Base-by-base conservation (phyloP, 2,329 filamentous ascomycete genomes). In the Pestalotiopsis sp. region DNA sequence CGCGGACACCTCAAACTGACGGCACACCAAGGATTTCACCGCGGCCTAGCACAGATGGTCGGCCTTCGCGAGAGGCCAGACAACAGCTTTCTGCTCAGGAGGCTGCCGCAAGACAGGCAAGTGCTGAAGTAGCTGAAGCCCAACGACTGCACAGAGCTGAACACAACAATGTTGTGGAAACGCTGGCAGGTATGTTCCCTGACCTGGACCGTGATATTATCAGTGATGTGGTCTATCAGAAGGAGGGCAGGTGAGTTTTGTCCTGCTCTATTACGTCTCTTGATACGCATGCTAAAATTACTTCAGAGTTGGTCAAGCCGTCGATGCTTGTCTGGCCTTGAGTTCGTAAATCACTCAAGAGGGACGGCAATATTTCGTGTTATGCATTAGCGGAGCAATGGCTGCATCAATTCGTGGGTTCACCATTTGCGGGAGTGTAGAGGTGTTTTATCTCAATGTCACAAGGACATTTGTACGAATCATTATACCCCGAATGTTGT, bases 101-200 rank as follows among this genome's bases (percentile, higher is more conserved):
- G 78, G 92, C 94, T 31, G 95, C 95, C 0, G 95, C 94, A 2
- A 87, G 94, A 64, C 95, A 98, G 81, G 95, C 95, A 1, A 97
- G 93, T 73, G 94, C 93, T 0, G 95, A 98, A 80, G 89, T 89
- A 6, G 95, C 95, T 11, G 93, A 99, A 79, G 95, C 95, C 7
- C 89, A 94, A 72, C 86, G 92, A 17, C 89, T 98, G 70, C 91
- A 96, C 73, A 86, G 90, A 45, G 91, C 92, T 67, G 96, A 99
- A 84, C 95, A 98, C 80, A 86, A 89, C 66, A 95, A 94, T 74
- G 91, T 99, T 7, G 95, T 98, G 2, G 96, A 98, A 81, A 98
- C 96, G 45, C 83, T 99, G 68, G 91, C 93, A 62, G 92, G 94
- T 74, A 99, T 99, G 96, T 99, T 99, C 79, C 96, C 96, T 0